Percentiles rank a stretch among this genome's conserved stretches.
Evolutionary conservation across 768 basidiomycete species (phyloP).

Genomic region (Russula compacta): DNA sequence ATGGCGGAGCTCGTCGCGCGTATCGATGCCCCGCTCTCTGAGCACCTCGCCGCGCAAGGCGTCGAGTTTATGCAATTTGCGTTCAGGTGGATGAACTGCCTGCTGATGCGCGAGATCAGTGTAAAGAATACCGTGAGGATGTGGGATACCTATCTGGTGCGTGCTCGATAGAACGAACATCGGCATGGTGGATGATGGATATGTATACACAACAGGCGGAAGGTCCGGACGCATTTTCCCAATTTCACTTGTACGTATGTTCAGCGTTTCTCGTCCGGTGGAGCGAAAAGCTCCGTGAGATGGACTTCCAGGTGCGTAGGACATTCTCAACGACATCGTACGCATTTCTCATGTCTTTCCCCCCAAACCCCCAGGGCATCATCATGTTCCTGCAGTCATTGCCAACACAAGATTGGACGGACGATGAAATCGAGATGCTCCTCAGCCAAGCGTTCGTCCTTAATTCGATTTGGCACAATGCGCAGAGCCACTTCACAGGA

Average conservation of each 20-base stretch:
- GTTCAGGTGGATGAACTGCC: conserved; percentile 99
- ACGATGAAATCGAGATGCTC: conserved; percentile 92
- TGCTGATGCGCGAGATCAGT: conserved; percentile 96
- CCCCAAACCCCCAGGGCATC: conserved; percentile 56
- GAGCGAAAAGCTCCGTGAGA: conserved; percentile 86
- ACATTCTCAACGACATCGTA: background rate
- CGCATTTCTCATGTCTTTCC: background rate
- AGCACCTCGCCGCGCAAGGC: conserved; percentile 81
- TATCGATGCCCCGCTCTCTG: conserved; percentile 81
- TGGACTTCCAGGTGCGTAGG: conserved; percentile 90
- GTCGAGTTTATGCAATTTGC: conserved; percentile 99
- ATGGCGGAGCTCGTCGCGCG: conserved; percentile 91
- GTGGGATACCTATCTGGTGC: conserved; percentile 99
- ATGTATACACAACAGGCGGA: conserved; percentile 55
- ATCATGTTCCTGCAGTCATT: conserved; percentile 97
- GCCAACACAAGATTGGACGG: conserved; percentile 89
- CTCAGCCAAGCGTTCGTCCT: conserved; percentile 94
- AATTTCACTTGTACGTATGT: conserved; percentile 98
- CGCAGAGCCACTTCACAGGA: conserved; percentile 74
- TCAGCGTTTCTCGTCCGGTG: conserved; percentile 94
- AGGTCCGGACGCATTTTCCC: conserved; percentile 95
- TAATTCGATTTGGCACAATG: conserved; percentile 88
- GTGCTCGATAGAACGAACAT: conserved; percentile 22
- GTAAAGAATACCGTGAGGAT: conserved; percentile 95
- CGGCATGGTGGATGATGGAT: background rate